Conservation (phyloP, 1,139 yeast species). For the Candida tetrigidarum region DNA sequence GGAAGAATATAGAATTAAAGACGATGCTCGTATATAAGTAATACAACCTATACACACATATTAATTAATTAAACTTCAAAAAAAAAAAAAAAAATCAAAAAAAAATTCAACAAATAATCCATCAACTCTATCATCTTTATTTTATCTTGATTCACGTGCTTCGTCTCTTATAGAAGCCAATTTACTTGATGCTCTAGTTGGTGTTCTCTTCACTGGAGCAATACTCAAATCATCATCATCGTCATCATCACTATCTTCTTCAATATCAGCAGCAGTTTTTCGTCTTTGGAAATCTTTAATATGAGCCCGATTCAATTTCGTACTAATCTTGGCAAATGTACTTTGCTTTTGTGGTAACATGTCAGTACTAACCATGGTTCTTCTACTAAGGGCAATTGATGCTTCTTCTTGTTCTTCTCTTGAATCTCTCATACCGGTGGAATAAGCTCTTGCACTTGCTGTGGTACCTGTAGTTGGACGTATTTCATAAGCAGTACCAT, state of each 20-base stretch:
- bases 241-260: slow-evolving; percentile 45
- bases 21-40: background rate
- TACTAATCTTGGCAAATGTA: slow-evolving; percentile 52
- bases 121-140: too few species aligned
- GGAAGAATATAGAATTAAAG: slow-evolving; percentile 1
- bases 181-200: slow-evolving; percentile 5
- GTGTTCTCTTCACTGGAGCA: slow-evolving; percentile 2
- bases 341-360: slow-evolving; percentile 31
- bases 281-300: slow-evolving; percentile 86
- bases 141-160: background rate
- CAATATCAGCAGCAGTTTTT: slow-evolving; percentile 35
- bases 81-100: background rate
- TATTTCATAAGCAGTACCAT: background rate
- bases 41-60: background rate
- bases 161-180: slow-evolving; percentile 13
- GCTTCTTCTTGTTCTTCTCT: slow-evolving; percentile 20
- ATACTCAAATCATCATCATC: slow-evolving; percentile 25
- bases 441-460: slow-evolving; percentile 12
- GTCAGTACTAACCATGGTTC: slow-evolving; percentile 9
- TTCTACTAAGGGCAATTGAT: slow-evolving; percentile 15
- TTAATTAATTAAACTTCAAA: background rate
- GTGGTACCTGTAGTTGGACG: slow-evolving; percentile 3
- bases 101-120: background rate
- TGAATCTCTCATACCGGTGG: slow-evolving; percentile 14
- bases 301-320: slow-evolving; percentile 76